Conservation (phyloP, 768 basidiomycete species). For the Rhodotorula diobovata region DNA sequence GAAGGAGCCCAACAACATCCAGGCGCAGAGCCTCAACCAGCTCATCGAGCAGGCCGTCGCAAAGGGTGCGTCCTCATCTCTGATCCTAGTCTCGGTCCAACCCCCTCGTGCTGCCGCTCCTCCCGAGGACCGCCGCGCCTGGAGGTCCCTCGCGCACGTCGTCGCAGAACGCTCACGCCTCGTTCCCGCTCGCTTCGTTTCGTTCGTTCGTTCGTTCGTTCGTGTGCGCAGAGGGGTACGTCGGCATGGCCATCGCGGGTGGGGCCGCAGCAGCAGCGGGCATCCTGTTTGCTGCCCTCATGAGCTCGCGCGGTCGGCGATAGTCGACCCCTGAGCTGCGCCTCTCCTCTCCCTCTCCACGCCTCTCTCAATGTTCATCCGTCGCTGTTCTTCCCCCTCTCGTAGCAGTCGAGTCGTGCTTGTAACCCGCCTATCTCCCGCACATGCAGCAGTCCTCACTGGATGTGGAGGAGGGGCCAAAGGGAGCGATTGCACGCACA, state of each 20-base stretch:
- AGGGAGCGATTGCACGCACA: neutral
- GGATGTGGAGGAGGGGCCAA: too few species aligned
- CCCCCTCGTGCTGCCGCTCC: neutral
- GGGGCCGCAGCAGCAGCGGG: constrained; percentile 77
- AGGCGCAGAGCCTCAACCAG: constrained; percentile 76
- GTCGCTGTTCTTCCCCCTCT: neutral
- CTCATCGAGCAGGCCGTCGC: constrained; percentile 82
- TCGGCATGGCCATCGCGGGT: constrained; percentile 92
- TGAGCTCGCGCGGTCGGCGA: constrained; percentile 35
- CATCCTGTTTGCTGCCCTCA: constrained; percentile 46
- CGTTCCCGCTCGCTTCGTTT: too few species aligned
- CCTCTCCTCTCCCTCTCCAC: neutral
- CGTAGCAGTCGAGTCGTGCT: neutral
- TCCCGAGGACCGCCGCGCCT: neutral
- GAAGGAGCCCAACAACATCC: constrained; percentile 88
- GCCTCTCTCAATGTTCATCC: neutral
- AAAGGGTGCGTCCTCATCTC: constrained; percentile 57
- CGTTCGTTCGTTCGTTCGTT: too few species aligned
- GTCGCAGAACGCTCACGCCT: neutral
- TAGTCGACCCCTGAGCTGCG: neutral
- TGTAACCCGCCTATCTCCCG: neutral
- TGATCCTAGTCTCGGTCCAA: neutral
- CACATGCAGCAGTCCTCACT: too few species aligned
- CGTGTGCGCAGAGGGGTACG: constrained; percentile 74
- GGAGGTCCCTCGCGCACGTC: too few species aligned